Evolutionary conservation across 495 filamentous ascomycete genomes (phyloP).

Genomic region (Neurospora sp.): DNA sequence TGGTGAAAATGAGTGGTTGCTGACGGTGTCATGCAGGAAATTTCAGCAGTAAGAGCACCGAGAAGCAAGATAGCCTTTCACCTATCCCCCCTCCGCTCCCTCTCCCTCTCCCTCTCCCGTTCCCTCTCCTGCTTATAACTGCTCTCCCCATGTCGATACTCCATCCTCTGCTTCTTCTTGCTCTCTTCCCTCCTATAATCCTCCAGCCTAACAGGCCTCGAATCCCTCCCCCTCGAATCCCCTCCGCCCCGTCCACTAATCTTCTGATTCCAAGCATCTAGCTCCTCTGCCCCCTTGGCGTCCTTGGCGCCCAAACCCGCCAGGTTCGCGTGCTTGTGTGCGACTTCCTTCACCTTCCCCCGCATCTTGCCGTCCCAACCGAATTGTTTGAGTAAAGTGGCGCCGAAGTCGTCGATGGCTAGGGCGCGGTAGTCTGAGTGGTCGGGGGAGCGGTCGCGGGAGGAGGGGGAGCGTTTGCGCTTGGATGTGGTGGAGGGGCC

Average conservation of each 20-base stretch:
- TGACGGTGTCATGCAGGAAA: background rate
- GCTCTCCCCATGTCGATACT: constrained; percentile 24
- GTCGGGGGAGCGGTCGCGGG: constrained; percentile 64
- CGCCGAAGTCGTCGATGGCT: constrained; percentile 90
- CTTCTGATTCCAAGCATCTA: constrained; percentile 29
- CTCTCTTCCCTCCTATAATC: constrained; percentile 35
- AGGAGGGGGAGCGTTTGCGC: constrained; percentile 37
- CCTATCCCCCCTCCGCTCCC: constrained; percentile 28
- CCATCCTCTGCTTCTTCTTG: constrained; percentile 28
- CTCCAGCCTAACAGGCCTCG: constrained; percentile 29
- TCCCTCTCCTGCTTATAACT: constrained; percentile 41
- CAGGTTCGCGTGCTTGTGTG: constrained; percentile 61
- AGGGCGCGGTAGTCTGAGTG: constrained; percentile 79
- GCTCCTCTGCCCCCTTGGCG: constrained; percentile 60
- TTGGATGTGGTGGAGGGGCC: background rate
- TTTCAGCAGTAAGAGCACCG: background rate
- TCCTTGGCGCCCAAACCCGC: constrained; percentile 76
- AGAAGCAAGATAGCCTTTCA: constrained; percentile 3
- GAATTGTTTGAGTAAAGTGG: constrained; percentile 78
- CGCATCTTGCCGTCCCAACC: constrained; percentile 83
- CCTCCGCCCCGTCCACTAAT: background rate
- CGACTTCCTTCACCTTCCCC: constrained; percentile 35
- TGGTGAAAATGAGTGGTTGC: background rate
- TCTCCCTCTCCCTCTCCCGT: constrained; percentile 28
- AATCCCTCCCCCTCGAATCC: constrained; percentile 7